These are phyloP conservation scores for Fusarium scirpi DNA, from an alignment of 2,329 filamentous ascomycete genomes.

Conservation along the genomic window DNA sequence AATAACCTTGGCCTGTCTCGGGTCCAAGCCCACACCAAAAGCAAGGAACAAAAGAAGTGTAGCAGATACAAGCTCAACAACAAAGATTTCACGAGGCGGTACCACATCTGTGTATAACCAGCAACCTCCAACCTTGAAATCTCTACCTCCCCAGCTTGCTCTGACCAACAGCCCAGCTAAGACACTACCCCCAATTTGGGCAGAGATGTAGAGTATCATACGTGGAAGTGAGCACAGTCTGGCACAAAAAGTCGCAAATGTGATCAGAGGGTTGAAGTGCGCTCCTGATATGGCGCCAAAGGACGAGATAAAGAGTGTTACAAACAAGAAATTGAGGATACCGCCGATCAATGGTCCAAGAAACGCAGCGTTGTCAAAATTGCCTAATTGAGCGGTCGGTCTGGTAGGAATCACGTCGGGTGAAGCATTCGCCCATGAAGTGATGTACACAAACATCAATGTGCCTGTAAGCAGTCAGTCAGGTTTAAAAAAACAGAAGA, in stretches of 20 bases:
- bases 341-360: slow-evolving; percentile 49
- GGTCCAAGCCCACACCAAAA: slow-evolving; percentile 66
- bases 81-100: slow-evolving; percentile 52
- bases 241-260: slow-evolving; percentile 64
- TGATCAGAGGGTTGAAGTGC: slow-evolving; percentile 67
- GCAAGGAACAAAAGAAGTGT: slow-evolving; percentile 62
- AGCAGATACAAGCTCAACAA: slow-evolving; percentile 62
- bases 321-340: slow-evolving; percentile 48
- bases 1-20: slow-evolving; percentile 61
- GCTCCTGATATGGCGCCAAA: slow-evolving; percentile 63
- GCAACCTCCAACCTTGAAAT: slow-evolving; percentile 50
- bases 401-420: slow-evolving; percentile 20
- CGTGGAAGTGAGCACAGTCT: slow-evolving; percentile 63
- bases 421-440: slow-evolving; percentile 30
- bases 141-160: slow-evolving; percentile 47
- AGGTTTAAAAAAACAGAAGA: accelerated
- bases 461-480: slow-evolving; percentile 12
- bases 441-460: slow-evolving; percentile 41
- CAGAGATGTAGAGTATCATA: slow-evolving; percentile 61
- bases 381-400: slow-evolving; percentile 31
- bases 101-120: slow-evolving; percentile 45
- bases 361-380: slow-evolving; percentile 47
- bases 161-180: slow-evolving; percentile 44
- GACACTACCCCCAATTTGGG: slow-evolving; percentile 60
- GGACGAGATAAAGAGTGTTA: slow-evolving; percentile 63